Evolutionary conservation across 225 moss, liverwort and hornwort genomes (phyloP).

Genomic region (Marchantia polymorpha): DNA sequence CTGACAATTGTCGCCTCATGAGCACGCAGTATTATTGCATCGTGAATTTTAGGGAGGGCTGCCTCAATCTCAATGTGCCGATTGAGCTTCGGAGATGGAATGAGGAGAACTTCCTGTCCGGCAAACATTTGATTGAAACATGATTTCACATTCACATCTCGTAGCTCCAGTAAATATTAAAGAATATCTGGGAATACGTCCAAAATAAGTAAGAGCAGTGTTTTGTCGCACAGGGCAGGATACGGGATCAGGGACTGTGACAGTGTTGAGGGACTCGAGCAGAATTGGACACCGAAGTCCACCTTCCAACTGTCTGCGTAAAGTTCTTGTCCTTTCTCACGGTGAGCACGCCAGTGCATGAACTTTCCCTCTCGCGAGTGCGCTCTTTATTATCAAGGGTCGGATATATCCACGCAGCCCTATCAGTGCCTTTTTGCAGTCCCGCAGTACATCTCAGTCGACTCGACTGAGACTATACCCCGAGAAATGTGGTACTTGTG

Average conservation of each 20-base stretch:
- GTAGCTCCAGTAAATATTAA: too few species aligned
- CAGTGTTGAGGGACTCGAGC: neutral
- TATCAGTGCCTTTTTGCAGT: neutral
- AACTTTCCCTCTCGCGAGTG: neutral
- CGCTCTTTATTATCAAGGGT: neutral
- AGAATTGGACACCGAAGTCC: neutral
- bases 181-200: neutral
- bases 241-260: neutral
- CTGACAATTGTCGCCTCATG: too few species aligned
- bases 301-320: neutral
- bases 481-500: too few species aligned
- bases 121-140: too few species aligned
- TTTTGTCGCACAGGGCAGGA: neutral
- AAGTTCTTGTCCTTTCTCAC: neutral
- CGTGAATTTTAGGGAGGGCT: too few species aligned
- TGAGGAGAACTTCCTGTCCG: too few species aligned
- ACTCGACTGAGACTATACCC: neutral
- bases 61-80: too few species aligned
- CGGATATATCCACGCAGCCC: neutral
- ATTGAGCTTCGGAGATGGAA: too few species aligned
- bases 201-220: neutral
- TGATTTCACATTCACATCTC: too few species aligned
- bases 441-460: neutral
- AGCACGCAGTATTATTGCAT: too few species aligned
- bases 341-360: neutral